Percentiles rank a stretch among this genome's conserved stretches.
These are phyloP conservation scores for Furcasterigmium sp. DNA, from an alignment of 2,329 filamentous ascomycete species.

Conservation along the genomic window DNA sequence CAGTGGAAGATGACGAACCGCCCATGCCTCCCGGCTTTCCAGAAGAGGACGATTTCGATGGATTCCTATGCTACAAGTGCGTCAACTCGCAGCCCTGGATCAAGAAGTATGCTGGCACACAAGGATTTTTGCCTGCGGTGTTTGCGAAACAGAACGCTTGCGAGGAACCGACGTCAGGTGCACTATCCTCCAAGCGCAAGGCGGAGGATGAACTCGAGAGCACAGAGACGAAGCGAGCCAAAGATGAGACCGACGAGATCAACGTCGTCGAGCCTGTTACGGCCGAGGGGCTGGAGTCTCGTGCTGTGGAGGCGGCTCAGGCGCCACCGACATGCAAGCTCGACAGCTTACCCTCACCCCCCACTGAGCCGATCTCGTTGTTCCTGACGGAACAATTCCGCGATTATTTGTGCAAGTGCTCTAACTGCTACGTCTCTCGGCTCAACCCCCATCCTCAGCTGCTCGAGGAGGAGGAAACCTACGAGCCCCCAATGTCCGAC, in stretches of 20 bases:
- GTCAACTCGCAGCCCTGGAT: constrained; percentile 86
- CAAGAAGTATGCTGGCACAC: constrained; percentile 74
- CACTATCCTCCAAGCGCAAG: constrained; percentile 59
- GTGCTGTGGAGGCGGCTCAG: constrained; percentile 11
- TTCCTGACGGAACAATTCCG: constrained; percentile 81
- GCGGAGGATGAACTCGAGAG: constrained; percentile 45
- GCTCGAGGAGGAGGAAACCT: constrained; percentile 88
- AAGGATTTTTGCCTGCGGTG: constrained; percentile 74
- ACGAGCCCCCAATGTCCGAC: constrained; percentile 83
- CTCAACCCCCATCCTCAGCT: constrained; percentile 72
- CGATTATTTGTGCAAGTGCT: constrained; percentile 74
- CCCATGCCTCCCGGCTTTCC: constrained; percentile 84
- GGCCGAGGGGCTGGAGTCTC: constrained; percentile 6
- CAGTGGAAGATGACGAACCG: constrained; percentile 48
- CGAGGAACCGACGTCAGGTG: constrained; percentile 5
- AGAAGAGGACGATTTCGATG: constrained; percentile 80
- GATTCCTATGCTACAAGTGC: constrained; percentile 92
- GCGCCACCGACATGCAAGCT: constrained; percentile 51
- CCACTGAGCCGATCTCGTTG: constrained; percentile 62
- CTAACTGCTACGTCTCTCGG: constrained; percentile 64
- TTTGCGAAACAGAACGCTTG: constrained; percentile 33
- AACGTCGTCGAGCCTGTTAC: constrained; percentile 1
- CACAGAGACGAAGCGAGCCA: constrained; percentile 45
- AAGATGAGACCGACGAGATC: constrained; percentile 31
- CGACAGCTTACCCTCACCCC: constrained; percentile 48